Evolutionary conservation across 768 basidiomycete species (phyloP), one percentile per base, ranked within the genome.

Genomic region (Tylopilus balloui): DNA sequence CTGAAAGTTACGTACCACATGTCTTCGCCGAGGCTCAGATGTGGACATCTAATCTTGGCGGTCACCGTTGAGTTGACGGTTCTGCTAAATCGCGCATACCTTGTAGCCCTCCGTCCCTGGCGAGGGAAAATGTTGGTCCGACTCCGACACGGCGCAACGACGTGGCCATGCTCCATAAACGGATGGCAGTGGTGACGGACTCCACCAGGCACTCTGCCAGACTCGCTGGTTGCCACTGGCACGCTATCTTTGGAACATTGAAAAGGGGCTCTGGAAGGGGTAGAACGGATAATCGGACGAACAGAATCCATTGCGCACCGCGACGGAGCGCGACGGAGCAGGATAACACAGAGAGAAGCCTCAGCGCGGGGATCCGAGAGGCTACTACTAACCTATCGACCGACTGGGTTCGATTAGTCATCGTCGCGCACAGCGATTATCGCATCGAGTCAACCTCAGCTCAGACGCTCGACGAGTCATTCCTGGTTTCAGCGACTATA

Each of bases 1-100:
- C 11, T 9, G 21, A 36, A 19, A 20, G 57, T 61, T 51, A 60
- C 58, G 52, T 58, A 63, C 61, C 60, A 29, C 47, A 25, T 50
- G 38, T 50, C 27, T 39, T 49, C 14, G 20, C 51, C 48, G 36
- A 50, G 45, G 48, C 1, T 32, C 32, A 5, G 24, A 8, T 25
- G 24, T 25, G 24, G 4, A 25, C 32, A n/a, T 34, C 31, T 14
- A 1, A 32, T 8, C 3, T 15, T 15, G n/a, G 34, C 14, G 34
- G 10, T 4, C n/a, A 34, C n/a, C n/a, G n/a, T n/a, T n/a, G n/a
- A n/a, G n/a, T n/a, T n/a, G n/a, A n/a, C n/a, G n/a, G n/a, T n/a
- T n/a, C n/a, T n/a, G n/a, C n/a, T n/a, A n/a, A n/a, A n/a, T n/a
- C n/a, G n/a, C n/a, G n/a, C n/a, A n/a, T n/a, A n/a, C n/a, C n/a